These are phyloP conservation scores for Fennellomyces sp. DNA, from an alignment of 371 early-diverging fungal genomes.

Conservation along the genomic window DNA sequence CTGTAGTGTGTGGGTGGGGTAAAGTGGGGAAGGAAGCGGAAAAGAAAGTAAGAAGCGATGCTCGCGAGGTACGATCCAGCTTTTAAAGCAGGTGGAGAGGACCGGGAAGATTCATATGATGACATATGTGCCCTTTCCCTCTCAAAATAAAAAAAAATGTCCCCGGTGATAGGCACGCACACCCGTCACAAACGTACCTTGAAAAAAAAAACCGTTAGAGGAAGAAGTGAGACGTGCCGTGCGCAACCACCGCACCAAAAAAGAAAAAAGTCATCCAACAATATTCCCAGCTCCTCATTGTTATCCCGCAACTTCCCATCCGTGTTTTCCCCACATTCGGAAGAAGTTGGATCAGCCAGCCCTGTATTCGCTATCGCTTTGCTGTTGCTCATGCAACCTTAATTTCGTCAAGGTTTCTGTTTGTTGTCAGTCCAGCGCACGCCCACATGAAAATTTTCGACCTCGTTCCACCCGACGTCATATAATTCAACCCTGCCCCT, in stretches of 20 bases:
- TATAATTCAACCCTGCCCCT: too few relatives aligned
- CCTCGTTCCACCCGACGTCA: too few relatives aligned
- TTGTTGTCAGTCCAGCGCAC: neutral
- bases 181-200: constrained; percentile 3
- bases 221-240: neutral
- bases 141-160: constrained; percentile 7
- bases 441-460: neutral
- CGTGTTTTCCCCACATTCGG: constrained; percentile 1
- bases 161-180: neutral
- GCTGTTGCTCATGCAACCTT: neutral
- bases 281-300: neutral
- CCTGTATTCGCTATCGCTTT: too few relatives aligned
- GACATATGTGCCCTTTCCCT: constrained; percentile 5
- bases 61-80: neutral
- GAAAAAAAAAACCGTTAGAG: constrained; percentile 5
- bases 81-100: neutral
- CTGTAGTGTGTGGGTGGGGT: neutral
- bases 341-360: too few relatives aligned
- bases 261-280: constrained; percentile 7
- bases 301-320: constrained; percentile 12
- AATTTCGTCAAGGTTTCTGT: neutral
- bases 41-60: neutral
- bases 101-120: constrained; percentile 11
- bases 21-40: neutral
- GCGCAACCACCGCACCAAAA: neutral